Conservation (phyloP, 1,284 basidiomycete genomes). For the Leccinum fuscescens region DNA sequence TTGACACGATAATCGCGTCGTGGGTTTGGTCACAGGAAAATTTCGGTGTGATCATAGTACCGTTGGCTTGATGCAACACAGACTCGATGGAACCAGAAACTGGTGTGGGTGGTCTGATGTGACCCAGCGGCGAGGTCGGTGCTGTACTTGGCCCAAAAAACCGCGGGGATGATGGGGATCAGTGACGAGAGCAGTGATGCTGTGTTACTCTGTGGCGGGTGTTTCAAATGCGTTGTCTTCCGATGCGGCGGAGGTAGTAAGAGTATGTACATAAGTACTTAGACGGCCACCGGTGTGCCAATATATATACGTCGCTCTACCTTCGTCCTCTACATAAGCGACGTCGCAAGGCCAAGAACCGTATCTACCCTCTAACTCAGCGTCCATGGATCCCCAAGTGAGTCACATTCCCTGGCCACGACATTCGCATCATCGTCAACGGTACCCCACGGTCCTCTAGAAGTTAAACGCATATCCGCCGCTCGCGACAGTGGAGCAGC, state of each 20-base stretch:
- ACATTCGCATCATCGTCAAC: slow-evolving; percentile 1
- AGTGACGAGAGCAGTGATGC: neutral
- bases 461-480: slow-evolving; percentile 65
- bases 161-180: slow-evolving; percentile 6
- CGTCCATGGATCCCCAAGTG: slow-evolving; percentile 61
- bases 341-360: neutral
- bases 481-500: slow-evolving; percentile 65
- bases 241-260: too few relatives aligned
- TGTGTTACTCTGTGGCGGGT: neutral
- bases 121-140: neutral
- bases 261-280: too few relatives aligned
- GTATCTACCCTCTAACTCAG: neutral
- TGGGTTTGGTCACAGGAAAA: slow-evolving; percentile 75
- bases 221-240: neutral
- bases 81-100: neutral
- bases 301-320: neutral
- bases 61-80: neutral
- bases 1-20: slow-evolving; percentile 53
- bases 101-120: neutral
- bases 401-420: slow-evolving; percentile 17
- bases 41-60: slow-evolving; percentile 72
- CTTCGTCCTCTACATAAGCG: slow-evolving; percentile 10
- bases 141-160: slow-evolving; percentile 1
- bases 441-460: slow-evolving; percentile 36
- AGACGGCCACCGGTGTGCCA: neutral